A percentile compares a stretch with the other conserved stretches of the same genome.
phyloP scores from a whole-genome alignment of 2,329 filamentous ascomycete genomes.

The Metarhizium brunneum region DNA sequence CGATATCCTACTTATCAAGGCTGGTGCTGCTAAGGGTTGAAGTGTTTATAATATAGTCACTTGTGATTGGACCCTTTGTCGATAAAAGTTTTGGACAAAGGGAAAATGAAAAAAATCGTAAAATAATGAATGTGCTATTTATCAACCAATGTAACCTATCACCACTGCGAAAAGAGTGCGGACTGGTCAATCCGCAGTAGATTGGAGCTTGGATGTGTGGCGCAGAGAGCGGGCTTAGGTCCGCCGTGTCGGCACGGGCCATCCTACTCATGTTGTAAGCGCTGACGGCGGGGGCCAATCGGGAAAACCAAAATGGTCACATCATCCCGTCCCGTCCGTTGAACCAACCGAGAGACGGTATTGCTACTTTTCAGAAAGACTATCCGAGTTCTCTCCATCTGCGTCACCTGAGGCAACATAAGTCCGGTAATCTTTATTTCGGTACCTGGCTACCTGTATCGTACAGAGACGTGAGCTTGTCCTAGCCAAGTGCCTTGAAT shows the following conservation, averaged over 20 bases:
- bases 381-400: neutral
- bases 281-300: no score
- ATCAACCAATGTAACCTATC: neutral
- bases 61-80: neutral
- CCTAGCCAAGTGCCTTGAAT: neutral
- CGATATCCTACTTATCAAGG: slow-evolving; percentile 80
- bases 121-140: slow-evolving; percentile 14
- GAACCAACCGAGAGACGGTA: neutral
- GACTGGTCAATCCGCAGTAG: no score
- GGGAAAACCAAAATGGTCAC: no score
- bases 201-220: no score
- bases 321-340: no score
- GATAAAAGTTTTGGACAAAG: slow-evolving; percentile 1
- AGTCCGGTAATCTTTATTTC: neutral
- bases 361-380: neutral
- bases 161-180: neutral
- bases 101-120: slow-evolving; percentile 4
- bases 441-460: neutral
- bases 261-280: no score
- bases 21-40: slow-evolving; percentile 68
- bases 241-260: no score
- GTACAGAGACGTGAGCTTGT: no score
- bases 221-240: no score
- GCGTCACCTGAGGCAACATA: neutral
- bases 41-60: neutral